These are phyloP conservation scores for Erodium maritimum DNA, from an alignment of 345 rosid genomes.

Conservation along the genomic window DNA sequence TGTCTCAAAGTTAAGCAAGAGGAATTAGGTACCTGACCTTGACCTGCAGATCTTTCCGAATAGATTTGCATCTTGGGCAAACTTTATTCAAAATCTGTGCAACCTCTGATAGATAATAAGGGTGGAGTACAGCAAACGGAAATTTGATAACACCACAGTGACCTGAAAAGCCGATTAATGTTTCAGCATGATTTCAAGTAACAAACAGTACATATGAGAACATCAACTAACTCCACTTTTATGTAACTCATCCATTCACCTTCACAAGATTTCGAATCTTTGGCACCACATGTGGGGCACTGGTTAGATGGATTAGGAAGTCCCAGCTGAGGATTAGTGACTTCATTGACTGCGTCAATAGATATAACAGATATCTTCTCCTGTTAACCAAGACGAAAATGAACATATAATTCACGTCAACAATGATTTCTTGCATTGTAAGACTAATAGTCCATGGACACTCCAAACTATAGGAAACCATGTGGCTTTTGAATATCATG, in stretches of 20 bases:
- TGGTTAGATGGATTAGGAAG: conserved; percentile 52
- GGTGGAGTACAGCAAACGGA: conserved; percentile 41
- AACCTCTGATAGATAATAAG: conserved; percentile 61
- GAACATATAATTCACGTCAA: background rate
- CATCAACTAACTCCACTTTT: background rate
- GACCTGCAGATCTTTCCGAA: conserved; percentile 32
- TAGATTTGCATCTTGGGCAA: conserved; percentile 81
- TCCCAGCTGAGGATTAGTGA: conserved; percentile 61
- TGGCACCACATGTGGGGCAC: conserved; percentile 65
- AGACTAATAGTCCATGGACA: background rate
- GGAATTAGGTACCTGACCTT: conserved; percentile 40
- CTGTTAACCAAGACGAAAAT: conserved; percentile 22
- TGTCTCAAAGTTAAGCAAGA: conserved; percentile 4
- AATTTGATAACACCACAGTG: conserved; percentile 72
- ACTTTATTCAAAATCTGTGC: conserved; percentile 49
- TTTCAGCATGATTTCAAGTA: background rate
- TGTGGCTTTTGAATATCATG: no score
- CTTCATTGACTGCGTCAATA: conserved; percentile 40
- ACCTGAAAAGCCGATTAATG: conserved; percentile 29
- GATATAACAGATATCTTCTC: conserved; percentile 34
- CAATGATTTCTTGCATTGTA: background rate
- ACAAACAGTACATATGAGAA: conserved; percentile 1
- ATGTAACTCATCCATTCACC: conserved; percentile 29
- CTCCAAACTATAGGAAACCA: background rate
- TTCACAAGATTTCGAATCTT: conserved; percentile 53